Evolutionary conservation across 2,329 filamentous ascomycete species (phyloP), one percentile per base, ranked within the genome.

Genomic region (Basipetospora chlamydospora): DNA sequence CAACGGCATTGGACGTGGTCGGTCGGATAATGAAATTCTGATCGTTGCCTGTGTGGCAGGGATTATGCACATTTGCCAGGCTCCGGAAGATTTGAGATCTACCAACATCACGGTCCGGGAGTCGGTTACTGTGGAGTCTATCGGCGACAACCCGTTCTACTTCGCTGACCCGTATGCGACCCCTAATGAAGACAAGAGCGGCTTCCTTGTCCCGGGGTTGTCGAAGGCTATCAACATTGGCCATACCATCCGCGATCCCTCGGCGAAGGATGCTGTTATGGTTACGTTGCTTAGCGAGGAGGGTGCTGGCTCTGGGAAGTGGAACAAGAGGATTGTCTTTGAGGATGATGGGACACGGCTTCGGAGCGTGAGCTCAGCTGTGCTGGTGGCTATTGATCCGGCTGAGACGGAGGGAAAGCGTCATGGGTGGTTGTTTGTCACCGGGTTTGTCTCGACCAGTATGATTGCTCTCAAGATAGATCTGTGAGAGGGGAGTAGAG

Each of bases 81-180:
- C 56, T 11, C 45, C 50, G 3, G 40, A 43, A 5, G 40, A 43
- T 12, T 23, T 39, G 3, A 23, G 31, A 16, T 54, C 55, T 28
- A 42, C 47, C 28, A 53, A 49, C 4, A 51, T 71, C 38, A 49
- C 50, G 1, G 38, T 75, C 5, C 43, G 50, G 7, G 61, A 68
- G 3, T 48, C 51, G 0, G 42, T 75, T 12, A 41, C 54, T 1
- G 41, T 72, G 3, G 61, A 67, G 25, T 56, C 57, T 2, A 45
- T 57, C 3, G 52, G 68, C 10, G 73, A 78, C 44, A 78, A 78
- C 41, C 72, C 73, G 0, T 64, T 50, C 44, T 77, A 66, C 49
- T 78, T 70, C 45, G 39, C 48, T 0, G 73, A 78, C 35, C 62
- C 67, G 0, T 74, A 65, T 30, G 53, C 60, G 2, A 41, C 43